Conservation (phyloP, 768 basidiomycete genomes). For the Mycena leptocephala region DNA sequence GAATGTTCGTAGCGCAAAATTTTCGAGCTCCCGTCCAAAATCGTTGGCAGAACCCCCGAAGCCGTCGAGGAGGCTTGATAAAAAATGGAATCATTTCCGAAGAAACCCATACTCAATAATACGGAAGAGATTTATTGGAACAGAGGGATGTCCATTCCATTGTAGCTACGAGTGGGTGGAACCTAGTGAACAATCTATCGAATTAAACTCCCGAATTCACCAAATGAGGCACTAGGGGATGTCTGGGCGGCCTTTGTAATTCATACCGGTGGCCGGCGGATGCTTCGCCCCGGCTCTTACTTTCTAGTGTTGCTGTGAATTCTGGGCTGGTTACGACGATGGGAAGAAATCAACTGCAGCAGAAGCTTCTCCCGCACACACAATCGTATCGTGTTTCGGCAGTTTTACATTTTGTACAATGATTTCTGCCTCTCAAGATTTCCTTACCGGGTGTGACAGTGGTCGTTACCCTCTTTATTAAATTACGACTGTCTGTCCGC, state of each 20-base stretch:
- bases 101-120: too few species aligned
- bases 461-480: too few species aligned
- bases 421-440: too few species aligned
- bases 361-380: not conserved
- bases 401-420: too few species aligned
- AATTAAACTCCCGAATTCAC: slow-evolving; percentile 3
- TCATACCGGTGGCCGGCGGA: not conserved
- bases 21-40: slow-evolving; percentile 3
- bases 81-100: not conserved
- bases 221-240: not conserved
- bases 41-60: slow-evolving; percentile 8
- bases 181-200: slow-evolving; percentile 5
- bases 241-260: not conserved
- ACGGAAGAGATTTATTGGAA: not conserved
- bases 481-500: too few species aligned
- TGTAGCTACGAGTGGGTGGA: slow-evolving; percentile 2
- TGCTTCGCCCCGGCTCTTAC: not conserved
- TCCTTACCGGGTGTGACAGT: too few species aligned
- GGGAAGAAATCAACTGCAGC: not conserved
- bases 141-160: slow-evolving; percentile 2
- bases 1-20: slow-evolving; percentile 6
- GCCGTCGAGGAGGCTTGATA: slow-evolving; percentile 7
- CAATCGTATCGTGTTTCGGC: not conserved
- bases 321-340: not conserved
- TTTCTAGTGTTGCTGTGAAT: not conserved